Evolutionary conservation across 495 filamentous ascomycete genomes (phyloP), one percentile per base, ranked within the genome.

Genomic region (Lentithecium fluviatile): DNA sequence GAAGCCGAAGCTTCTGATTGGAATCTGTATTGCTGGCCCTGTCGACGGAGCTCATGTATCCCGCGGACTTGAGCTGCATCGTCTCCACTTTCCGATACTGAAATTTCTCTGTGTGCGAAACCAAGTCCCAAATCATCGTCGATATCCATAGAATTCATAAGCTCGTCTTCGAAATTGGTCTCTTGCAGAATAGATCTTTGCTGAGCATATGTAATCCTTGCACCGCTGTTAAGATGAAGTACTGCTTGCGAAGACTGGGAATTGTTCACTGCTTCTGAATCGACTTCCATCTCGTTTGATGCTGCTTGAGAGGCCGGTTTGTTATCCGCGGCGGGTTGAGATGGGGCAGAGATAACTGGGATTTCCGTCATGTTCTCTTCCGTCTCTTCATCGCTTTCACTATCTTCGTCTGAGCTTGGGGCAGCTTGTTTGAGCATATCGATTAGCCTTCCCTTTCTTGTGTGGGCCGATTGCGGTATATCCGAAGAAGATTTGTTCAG

Each of bases 11-110:
- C 80, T 48, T 91, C 88, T 64, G 90, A 84, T 6, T 86, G 74
- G 56, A 95, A 91, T 19, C 91, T 86, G 48, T 84, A 86, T 70
- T 92, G 95, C 21, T 86, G 85, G 7, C 94, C 94, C 38, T 90
- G 85, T 63, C 90, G 88, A 61, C 91, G 82, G 43, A 98, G 78
- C 71, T 98, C 94, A 69, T 97, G 91, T 34, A 97, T 88, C 62
- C 86, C 94, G 48, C 87, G 83, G 57, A 96, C 62, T 40, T 57
- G 56, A 45, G 82, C 76, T 13, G 78, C 80, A 43, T 79, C 76
- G 24, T 79, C 80, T 25, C 78, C 69, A 26, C 73, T 74, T 5
- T 80, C 79, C 13, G 81, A 79, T n/a, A 86, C 83, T 15, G 80
- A 42, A 20, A 56, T 19, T 13, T 21, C 13, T 11, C 11, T 8